These are phyloP conservation scores for Centrapalus pauciflorus DNA, from an alignment of 129 eudicot species.

Conservation along the genomic window DNA sequence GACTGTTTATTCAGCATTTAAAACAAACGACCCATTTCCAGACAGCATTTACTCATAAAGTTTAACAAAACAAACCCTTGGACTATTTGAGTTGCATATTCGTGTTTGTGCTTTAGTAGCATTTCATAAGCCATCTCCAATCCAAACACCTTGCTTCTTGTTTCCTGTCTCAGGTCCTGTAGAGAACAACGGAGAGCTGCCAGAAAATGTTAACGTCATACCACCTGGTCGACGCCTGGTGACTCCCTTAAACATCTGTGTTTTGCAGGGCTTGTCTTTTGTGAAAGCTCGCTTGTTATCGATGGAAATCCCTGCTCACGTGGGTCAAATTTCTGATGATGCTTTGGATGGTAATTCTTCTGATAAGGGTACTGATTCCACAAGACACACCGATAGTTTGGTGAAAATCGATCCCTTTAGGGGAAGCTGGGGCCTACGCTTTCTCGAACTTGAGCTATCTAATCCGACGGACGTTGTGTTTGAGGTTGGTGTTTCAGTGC, in stretches of 20 bases:
- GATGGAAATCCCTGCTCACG: conserved; percentile 90
- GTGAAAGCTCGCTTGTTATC: conserved; percentile 85
- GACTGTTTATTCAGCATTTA: no score
- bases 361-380: conserved; percentile 12
- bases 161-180: conserved; percentile 45
- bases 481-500: conserved; percentile 81
- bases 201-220: conserved; percentile 30
- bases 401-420: conserved; percentile 92
- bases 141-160: background rate
- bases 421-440: conserved; percentile 96
- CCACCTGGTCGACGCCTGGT: conserved; percentile 90
- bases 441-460: conserved; percentile 88
- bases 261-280: conserved; percentile 81
- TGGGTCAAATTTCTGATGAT: conserved; percentile 54
- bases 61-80: no score
- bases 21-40: no score
- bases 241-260: conserved; percentile 81
- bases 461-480: conserved; percentile 93
- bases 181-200: conserved; percentile 33
- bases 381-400: conserved; percentile 45
- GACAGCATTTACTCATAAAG: no score
- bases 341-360: conserved; percentile 14
- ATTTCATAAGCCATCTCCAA: background rate
- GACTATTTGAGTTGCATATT: no score
- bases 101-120: no score